These are phyloP conservation scores for Suhomyces kilbournensis DNA, from an alignment of 805 yeast genomes.

Conservation along the genomic window DNA sequence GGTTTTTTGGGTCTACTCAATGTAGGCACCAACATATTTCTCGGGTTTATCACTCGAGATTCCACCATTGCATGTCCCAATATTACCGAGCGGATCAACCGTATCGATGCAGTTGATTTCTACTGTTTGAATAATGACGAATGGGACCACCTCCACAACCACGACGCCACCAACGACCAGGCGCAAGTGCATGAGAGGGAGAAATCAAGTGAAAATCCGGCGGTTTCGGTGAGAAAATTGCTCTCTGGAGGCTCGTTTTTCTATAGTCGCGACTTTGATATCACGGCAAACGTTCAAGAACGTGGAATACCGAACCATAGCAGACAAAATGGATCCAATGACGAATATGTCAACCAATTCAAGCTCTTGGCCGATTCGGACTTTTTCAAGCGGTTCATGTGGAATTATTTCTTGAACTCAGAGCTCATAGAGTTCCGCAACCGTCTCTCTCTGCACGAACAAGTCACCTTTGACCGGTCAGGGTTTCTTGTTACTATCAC, in stretches of 20 bases:
- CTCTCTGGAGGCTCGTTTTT: slow-evolving; percentile 48
- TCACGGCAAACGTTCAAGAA: slow-evolving; percentile 44
- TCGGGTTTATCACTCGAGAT: slow-evolving; percentile 57
- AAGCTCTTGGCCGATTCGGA: slow-evolving; percentile 32
- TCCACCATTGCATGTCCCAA: slow-evolving; percentile 59
- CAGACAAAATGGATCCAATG: not conserved
- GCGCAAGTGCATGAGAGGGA: slow-evolving; percentile 9
- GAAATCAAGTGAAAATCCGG: slow-evolving; percentile 33
- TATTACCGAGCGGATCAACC: slow-evolving; percentile 50
- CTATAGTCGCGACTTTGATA: slow-evolving; percentile 47
- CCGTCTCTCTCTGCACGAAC: slow-evolving; percentile 40
- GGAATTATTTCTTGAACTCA: slow-evolving; percentile 49
- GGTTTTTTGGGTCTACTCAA: slow-evolving; percentile 64
- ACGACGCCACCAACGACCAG: not conserved
- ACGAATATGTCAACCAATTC: slow-evolving; percentile 12
- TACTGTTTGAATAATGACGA: slow-evolving; percentile 58
- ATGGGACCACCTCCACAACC: slow-evolving; percentile 40
- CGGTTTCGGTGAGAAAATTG: slow-evolving; percentile 43
- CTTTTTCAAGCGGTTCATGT: slow-evolving; percentile 46
- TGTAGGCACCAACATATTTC: slow-evolving; percentile 51
- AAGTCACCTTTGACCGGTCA: slow-evolving; percentile 40
- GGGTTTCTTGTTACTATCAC: slow-evolving; percentile 48
- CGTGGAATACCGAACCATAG: slow-evolving; percentile 29
- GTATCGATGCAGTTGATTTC: slow-evolving; percentile 60
- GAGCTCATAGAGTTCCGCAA: slow-evolving; percentile 47